These are phyloP conservation scores for Rhodotorula sp. DNA, from an alignment of 1,284 basidiomycete genomes.

Conservation along the genomic window DNA sequence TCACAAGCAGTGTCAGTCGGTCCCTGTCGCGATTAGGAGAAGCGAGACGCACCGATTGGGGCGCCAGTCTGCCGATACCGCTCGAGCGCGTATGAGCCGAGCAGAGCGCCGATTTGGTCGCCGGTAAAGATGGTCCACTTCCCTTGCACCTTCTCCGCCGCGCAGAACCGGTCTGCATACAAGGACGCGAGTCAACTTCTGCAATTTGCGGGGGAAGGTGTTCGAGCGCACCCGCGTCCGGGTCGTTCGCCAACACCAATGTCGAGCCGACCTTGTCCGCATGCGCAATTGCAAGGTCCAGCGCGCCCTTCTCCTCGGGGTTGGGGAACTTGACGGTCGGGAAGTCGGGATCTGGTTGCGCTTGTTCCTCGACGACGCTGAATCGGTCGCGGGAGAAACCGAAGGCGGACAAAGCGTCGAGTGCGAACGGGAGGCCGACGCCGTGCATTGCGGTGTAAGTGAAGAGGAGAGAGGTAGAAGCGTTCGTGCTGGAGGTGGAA, in stretches of 20 bases:
- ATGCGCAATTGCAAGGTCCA: constrained; percentile 62
- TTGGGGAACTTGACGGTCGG: constrained; percentile 79
- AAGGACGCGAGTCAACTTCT: too few relatives aligned
- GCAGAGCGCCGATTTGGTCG: constrained; percentile 74
- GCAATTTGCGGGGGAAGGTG: constrained; percentile 43
- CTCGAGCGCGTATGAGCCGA: constrained; percentile 63
- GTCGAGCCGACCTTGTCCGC: constrained; percentile 57
- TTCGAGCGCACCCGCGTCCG: constrained; percentile 56
- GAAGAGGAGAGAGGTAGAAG: constrained; percentile 53
- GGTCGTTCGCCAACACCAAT: constrained; percentile 79
- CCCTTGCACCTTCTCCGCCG: constrained; percentile 48
- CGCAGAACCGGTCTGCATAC: constrained; percentile 13
- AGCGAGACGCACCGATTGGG: constrained; percentile 53
- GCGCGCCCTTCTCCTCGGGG: constrained; percentile 72
- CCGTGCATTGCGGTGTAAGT: constrained; percentile 86
- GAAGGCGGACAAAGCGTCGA: constrained; percentile 59
- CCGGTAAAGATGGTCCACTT: constrained; percentile 74
- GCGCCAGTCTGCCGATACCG: constrained; percentile 53
- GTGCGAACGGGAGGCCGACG: constrained; percentile 66
- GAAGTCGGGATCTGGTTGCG: constrained; percentile 71
- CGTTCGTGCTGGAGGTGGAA: constrained; percentile 17
- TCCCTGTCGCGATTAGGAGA: too few relatives aligned
- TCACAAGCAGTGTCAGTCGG: constrained; percentile 59
- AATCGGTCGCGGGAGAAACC: constrained; percentile 53
- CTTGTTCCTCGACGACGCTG: constrained; percentile 36